A percentile compares a stretch with the other conserved stretches of the same genome.
These are phyloP conservation scores for Hyphopichia wangnamkhiaoensis DNA, from an alignment of 1,139 yeast species.

Conservation along the genomic window DNA sequence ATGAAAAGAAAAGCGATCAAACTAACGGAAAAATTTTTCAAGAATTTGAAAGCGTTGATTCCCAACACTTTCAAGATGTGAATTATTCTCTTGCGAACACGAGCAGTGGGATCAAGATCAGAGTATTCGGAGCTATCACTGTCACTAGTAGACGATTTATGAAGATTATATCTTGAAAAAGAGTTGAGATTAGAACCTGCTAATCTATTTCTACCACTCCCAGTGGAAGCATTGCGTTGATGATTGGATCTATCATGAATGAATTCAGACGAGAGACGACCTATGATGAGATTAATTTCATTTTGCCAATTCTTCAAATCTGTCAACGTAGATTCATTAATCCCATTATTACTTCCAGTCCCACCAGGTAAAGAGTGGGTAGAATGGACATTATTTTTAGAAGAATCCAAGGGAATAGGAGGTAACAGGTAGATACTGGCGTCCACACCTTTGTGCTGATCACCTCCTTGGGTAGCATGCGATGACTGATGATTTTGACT, in stretches of 20 bases:
- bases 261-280: conserved; percentile 40
- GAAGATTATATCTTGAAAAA: background rate
- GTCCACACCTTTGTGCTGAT: conserved; percentile 16
- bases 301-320: conserved; percentile 49
- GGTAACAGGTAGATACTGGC: conserved; percentile 29
- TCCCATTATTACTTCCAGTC: background rate
- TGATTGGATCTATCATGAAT: conserved; percentile 15
- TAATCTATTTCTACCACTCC: background rate
- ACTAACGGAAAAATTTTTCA: conserved; percentile 41
- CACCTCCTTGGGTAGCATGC: conserved; percentile 4
- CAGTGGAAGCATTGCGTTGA: background rate
- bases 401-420: conserved; percentile 4
- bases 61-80: conserved; percentile 31
- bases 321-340: conserved; percentile 21
- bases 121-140: conserved; percentile 13
- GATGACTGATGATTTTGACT: conserved; percentile 16
- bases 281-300: conserved; percentile 43
- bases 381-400: conserved; percentile 8
- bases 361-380: conserved; percentile 12
- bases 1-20: conserved; percentile 40
- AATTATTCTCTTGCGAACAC: conserved; percentile 24
- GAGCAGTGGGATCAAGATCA: conserved; percentile 23
- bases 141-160: conserved; percentile 9
- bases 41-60: conserved; percentile 23
- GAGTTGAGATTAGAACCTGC: background rate